These are phyloP conservation scores for Populus pruinosa DNA, from an alignment of 345 rosid genomes.

Conservation along the genomic window DNA sequence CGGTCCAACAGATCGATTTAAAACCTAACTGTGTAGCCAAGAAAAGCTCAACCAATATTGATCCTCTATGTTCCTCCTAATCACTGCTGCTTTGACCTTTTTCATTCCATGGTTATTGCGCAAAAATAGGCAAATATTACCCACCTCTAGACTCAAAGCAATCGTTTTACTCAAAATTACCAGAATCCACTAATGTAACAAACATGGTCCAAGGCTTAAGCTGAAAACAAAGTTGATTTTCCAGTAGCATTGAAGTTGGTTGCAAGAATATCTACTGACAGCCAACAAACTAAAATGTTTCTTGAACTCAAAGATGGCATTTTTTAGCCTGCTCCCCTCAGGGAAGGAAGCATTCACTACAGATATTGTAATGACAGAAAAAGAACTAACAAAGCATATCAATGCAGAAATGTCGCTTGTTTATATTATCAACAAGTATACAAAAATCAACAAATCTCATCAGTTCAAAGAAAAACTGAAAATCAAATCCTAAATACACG, in stretches of 20 bases:
- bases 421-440: background rate
- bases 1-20: too few species aligned
- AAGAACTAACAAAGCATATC: background rate
- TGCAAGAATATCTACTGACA: background rate
- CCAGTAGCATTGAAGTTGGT: background rate
- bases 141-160: too few species aligned
- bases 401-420: background rate
- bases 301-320: background rate
- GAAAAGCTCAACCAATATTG: too few species aligned
- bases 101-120: background rate
- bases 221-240: background rate
- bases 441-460: background rate
- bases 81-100: background rate
- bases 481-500: background rate
- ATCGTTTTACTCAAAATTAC: background rate
- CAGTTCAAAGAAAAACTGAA: background rate
- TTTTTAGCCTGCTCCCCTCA: background rate
- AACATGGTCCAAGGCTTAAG: background rate
- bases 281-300: background rate
- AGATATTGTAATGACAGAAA: background rate
- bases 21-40: too few species aligned
- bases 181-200: background rate
- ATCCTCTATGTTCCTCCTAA: background rate
- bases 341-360: background rate
- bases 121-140: background rate